phyloP scores from a whole-genome alignment of 805 yeast genomes.

The Candida dendrica region DNA sequence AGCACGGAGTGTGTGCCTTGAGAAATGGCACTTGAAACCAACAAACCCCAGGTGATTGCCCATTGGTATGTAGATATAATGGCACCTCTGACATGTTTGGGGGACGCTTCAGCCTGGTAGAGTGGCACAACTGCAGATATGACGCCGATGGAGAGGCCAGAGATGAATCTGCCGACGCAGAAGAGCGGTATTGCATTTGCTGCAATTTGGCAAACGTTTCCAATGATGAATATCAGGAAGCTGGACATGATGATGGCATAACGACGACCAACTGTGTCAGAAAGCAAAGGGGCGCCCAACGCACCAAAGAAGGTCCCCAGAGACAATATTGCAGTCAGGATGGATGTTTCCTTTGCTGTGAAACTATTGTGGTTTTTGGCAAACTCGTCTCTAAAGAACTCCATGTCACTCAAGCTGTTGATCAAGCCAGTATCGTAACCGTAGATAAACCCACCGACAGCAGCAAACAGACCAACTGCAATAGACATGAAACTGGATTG shows the following conservation, averaged over 20 bases:
- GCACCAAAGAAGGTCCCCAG: conserved; percentile 76
- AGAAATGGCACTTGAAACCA: conserved; percentile 70
- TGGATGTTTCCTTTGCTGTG: conserved; percentile 56
- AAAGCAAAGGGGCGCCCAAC: conserved; percentile 46
- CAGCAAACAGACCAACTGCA: conserved; percentile 72
- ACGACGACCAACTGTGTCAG: conserved; percentile 71
- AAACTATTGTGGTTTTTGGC: conserved; percentile 41
- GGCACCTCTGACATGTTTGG: conserved; percentile 74
- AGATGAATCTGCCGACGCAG: conserved; percentile 66
- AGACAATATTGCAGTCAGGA: conserved; percentile 73
- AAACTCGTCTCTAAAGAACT: conserved; percentile 50
- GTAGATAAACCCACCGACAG: conserved; percentile 84
- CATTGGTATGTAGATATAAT: conserved; percentile 78
- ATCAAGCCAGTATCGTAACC: conserved; percentile 89
- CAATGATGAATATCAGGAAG: conserved; percentile 58
- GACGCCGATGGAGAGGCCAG: conserved; percentile 71
- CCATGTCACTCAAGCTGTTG: conserved; percentile 74
- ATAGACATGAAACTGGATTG: conserved; percentile 59
- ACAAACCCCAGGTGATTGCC: conserved; percentile 85
- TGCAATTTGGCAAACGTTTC: conserved; percentile 63
- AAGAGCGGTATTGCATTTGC: conserved; percentile 42
- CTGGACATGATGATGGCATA: conserved; percentile 55
- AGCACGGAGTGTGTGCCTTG: conserved; percentile 60
- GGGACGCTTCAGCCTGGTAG: conserved; percentile 80
- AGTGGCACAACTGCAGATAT: conserved; percentile 76